Base-by-base conservation (phyloP, 306 rosid genomes). In the Begonia fuchsioides region DNA sequence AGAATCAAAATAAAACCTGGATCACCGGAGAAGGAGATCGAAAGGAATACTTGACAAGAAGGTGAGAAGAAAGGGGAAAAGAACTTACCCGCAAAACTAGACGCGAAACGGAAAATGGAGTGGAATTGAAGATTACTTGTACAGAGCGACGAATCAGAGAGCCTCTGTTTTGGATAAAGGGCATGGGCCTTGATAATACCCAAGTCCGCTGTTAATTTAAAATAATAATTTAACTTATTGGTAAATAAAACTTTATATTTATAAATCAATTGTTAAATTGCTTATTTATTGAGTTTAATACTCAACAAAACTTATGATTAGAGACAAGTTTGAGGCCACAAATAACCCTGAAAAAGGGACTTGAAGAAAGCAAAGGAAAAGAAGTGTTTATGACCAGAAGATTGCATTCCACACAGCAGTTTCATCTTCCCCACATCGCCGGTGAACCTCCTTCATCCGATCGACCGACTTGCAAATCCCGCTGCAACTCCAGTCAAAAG, bases 401-500 rank as follows among this genome's bases (percentile, higher is more conserved):
- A 45, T 78, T 41, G 82, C 72, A 17, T 14, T 68, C 78, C 70
- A 68, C 68, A 76, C 51, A 13, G 70, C 76, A 45, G 68, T 76
- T 60, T 76, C 75, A 14, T 78, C 82, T 63, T 76, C 82, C 20
- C 82, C 82, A 17, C 82, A 76, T 10, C 82, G 69, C 39, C 65
- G 59, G 51, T 76, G 82, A 54, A 76, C 82, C 65, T 76, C 82
- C 65, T 76, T 76, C 57, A 76, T 76, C 65, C 78, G 66, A 70
- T 76, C 82, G 1, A 58, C 72, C 8, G 82, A 76, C 57, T 41
- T 76, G 75, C 82, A 76, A 17, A 76, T 68, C 43, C 82, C 82
- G n/a, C 82, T 76, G 62, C 82, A 76, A 57, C 57, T 76, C 82
- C 82, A 76, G 50, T 76, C 82, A 1, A 72, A 76, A 1, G 82